Percentiles rank a stretch among this genome's conserved stretches.
These are phyloP conservation scores for Nyctanthes arbortristis DNA, from an alignment of 257 asterid genomes.

Conservation along the genomic window DNA sequence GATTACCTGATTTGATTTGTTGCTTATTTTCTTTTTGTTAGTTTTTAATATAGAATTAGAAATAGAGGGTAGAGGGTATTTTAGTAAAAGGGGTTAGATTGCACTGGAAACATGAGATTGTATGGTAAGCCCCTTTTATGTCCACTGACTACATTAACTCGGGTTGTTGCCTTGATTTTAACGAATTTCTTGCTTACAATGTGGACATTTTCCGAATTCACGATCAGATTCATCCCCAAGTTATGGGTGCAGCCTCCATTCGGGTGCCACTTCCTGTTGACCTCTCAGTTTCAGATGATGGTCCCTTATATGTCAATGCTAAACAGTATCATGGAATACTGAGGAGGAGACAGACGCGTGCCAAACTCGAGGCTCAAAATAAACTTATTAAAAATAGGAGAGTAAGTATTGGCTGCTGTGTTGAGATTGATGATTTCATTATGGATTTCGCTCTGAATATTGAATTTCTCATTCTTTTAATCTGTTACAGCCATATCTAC, in stretches of 20 bases:
- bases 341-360: slow-evolving; percentile 81
- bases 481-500: slow-evolving; percentile 75
- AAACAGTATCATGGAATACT: slow-evolving; percentile 88
- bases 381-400: slow-evolving; percentile 71
- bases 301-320: slow-evolving; percentile 89
- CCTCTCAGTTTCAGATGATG: slow-evolving; percentile 80
- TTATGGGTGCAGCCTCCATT: slow-evolving; percentile 49
- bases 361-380: slow-evolving; percentile 92
- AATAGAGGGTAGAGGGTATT: too few relatives aligned
- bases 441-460: background rate
- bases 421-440: background rate
- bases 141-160: background rate
- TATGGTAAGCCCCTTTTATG: too few relatives aligned
- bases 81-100: too few relatives aligned
- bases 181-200: background rate
- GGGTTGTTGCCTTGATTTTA: background rate
- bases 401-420: slow-evolving; percentile 40
- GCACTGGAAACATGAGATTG: too few relatives aligned
- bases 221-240: slow-evolving; percentile 56
- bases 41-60: too few relatives aligned
- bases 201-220: background rate
- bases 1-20: too few relatives aligned
- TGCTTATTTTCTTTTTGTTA: background rate
- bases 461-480: background rate
- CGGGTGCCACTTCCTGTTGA: slow-evolving; percentile 78